Base-by-base conservation (phyloP, 2,329 filamentous ascomycete species). In the Xylariaceae sp. region DNA sequence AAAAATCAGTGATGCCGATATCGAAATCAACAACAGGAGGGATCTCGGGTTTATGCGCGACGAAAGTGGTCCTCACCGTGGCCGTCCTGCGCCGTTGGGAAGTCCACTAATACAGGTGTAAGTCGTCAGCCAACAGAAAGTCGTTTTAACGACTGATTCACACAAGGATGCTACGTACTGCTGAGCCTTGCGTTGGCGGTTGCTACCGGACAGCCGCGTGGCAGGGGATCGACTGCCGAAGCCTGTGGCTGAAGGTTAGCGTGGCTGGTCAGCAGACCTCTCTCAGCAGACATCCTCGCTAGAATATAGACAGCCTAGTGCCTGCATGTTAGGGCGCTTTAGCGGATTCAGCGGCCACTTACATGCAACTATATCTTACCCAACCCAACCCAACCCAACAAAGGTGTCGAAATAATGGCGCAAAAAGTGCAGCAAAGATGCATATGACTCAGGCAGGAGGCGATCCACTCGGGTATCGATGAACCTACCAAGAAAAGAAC, bases 31-130 rank as follows among this genome's bases (percentile, higher is more conserved):
- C 8, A 30, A 37, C n/a, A n/a, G n/a, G n/a, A n/a, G 15, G 24
- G 7, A 30, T 20, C 5, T 20, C 6, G 1, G 11, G 6, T 6
- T 23, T 30, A 21, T 55, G 42, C 24, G 44, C 20, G 30, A 51
- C 33, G 49, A 42, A 41, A 46, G 41, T 58, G 37, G 27, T 18
- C 43, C 60, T 64, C 47, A 65, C 64, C 59, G 60, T 56, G 59
- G 47, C 56, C 50, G 56, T 64, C 60, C 54, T 51, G 53, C 49
- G 44, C 58, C 53, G 49, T 49, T 36, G 42, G 50, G 23, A 29
- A 41, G 36, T 55, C 47, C 47, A 54, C 53, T 56, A 35, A 26
- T 42, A 16, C 20, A 35, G 16, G 37, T 48, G 55, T 51, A 40
- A 57, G 55, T 44, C 26, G 40, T 16, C 42, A 15, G 45, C n/a